Evolutionary conservation across 768 basidiomycete species (phyloP), one percentile per base, ranked within the genome.

Genomic region (Tephrocybe sp.): DNA sequence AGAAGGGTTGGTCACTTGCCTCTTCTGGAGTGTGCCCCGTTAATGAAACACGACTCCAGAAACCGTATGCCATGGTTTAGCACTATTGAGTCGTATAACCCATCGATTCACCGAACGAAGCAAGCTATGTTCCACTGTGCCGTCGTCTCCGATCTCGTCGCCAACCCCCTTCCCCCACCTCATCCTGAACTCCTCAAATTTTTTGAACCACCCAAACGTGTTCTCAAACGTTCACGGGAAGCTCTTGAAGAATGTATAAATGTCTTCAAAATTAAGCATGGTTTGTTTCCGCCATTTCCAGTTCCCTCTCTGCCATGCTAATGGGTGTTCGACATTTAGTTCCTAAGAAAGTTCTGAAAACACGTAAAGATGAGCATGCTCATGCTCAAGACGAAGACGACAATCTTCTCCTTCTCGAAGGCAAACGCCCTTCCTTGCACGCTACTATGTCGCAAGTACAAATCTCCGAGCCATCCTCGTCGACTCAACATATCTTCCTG

Each of bases 91-190:
- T 91, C 94, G 1, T 97, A 81, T 67, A 97, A 96, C 60, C 94
- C 96, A 1, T 82, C 90, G 3, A 76, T 97, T 26, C 95, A 99
- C 62, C 85, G 95, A 45, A 79, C 86, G 50, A 96, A 95, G 65
- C 93, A 97, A 73, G 94, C 94, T 11, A 83, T 93, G 60, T 91
- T 96, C 68, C 95, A 97, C 62, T 80, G 80, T 45, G 93, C 93
- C 1, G 77, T 92, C 9, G 84, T 88, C 17, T 71, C 80, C 2
- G 90, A 97, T 63, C 66, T 95, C n/a, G 67, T 74, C 18, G 74
- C 74, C 6, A 75, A 91, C 49, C 92, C 93, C 0, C 76, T 96
- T 8, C 86, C 89, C 1, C 90, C 90, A 2, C 90, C 92, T 1
- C 93, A 97, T 67, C 86, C 86, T 1, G 90, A 91, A 49, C 74